Base-by-base conservation (phyloP, 106 monocot genomes). In the Dendrobium chrysotoxum region DNA sequence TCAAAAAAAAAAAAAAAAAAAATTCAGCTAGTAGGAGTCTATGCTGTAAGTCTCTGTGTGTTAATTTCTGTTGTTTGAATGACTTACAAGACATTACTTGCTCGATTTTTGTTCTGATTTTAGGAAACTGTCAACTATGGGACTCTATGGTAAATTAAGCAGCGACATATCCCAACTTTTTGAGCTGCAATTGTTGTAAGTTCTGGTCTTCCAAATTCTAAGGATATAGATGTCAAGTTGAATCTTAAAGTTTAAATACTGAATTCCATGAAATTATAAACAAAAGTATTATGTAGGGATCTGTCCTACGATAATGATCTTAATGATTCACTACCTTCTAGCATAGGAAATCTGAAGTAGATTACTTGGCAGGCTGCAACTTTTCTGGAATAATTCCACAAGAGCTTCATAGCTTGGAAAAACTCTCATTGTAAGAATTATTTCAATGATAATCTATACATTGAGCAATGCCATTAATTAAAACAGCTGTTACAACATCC, bases 341-440 rank as follows among this genome's bases (percentile, higher is more conserved):
- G 26, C 40, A 89, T 95, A 53, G 89, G 87, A 68, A 89, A 89
- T 25, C 65, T 95, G 75, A 84, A 81, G 67, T 71, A 91, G 79
- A 84, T 95, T 4, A 78, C 53, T 81, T 97, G 79, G 72, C 81
- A 17, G 90, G 94, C 13, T 97, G 96, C 85, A 88, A 84, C 77
- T 94, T 97, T 84, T 81, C 31, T 70, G 94, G 92, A 7, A 75
- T 25, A 71, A 90, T 97, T 72, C 96, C 96, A 57, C 12, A 46
- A 23, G 87, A 91, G 79, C 46, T 97, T 20, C 90, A 94, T 41
- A 81, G 80, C 73, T 77, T 92, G 39, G 46, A 53, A 72, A 39
- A 80, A 16, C 87, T 97, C 31, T 77, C 71, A 9, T 31, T 97
- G 96, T 97, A 85, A 90, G 95, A 72, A 79, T 28, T 26, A 47